Evolutionary conservation across 495 filamentous ascomycete genomes (phyloP), one percentile per base, ranked within the genome.

Genomic region (Cairneyella variabilis): DNA sequence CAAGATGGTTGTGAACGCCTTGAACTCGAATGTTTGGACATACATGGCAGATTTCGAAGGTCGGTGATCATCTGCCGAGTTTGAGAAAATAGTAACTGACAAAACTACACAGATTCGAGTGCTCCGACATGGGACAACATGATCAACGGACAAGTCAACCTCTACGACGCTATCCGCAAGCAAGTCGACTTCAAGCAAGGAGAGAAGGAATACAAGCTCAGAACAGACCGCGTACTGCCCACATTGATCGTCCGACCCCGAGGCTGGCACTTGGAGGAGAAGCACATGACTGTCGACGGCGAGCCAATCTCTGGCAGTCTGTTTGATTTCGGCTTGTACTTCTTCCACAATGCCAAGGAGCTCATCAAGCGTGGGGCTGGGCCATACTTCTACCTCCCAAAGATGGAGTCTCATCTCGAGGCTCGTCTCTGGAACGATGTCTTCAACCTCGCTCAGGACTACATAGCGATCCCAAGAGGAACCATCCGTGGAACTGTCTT

Each of bases 21-120:
- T 99, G 68, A 99, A 99, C 71, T 85, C 92, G 32, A 82, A 97
- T 65, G 95, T 97, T 17, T 99, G 89, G 90, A 97, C 93, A 25
- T 99, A 99, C 68, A 99, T 99, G 93, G 95, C 93, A 23, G 93
- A 99, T 75, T 93, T 99, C 52, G 93, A 99, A 74, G 91, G 90
- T 91, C 68, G 44, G 73, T 66, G 17, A 26, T 22, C 14, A 18
- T 37, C 11, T 12, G 17, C 44, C 30, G 20, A 32, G n/a, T 3
- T 17, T 36, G 17, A 50, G 64, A 38, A 43, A 34, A 36, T 36
- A 46, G n/a, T 22, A 37, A 18, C 28, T 56, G 25, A 51, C 30
- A 38, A 54, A 21, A 18, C 12, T 34, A 39, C n/a, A 32, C 58
- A 96, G 93, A 99, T 69, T 97, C 93, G 3, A 96, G 82, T 69